Percentiles rank a stretch among this genome's conserved stretches.
phyloP scores from a whole-genome alignment of 2,329 filamentous ascomycete species.

The Cladophialophora psammophila region DNA sequence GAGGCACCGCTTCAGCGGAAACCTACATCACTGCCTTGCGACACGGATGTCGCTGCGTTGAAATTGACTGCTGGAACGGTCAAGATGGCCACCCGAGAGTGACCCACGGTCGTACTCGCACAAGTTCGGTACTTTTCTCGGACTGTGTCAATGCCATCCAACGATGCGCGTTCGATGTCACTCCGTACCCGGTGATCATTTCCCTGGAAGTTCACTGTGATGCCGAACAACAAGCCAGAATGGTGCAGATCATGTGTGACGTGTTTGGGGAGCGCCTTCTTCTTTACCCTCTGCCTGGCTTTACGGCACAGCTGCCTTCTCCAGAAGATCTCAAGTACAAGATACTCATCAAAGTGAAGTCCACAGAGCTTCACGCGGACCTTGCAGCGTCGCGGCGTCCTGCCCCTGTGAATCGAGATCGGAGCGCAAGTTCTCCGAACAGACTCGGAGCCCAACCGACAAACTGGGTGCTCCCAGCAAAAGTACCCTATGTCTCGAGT shows the following conservation, averaged over 20 bases:
- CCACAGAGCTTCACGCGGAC: slow-evolving; percentile 66
- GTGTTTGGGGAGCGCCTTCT: slow-evolving; percentile 83
- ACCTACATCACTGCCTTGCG: slow-evolving; percentile 90
- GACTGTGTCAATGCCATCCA: slow-evolving; percentile 94
- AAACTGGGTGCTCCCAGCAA: slow-evolving; percentile 58
- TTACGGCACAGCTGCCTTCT: slow-evolving; percentile 75
- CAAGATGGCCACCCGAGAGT: slow-evolving; percentile 86
- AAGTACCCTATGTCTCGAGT: slow-evolving; percentile 52
- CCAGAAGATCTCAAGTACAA: slow-evolving; percentile 84
- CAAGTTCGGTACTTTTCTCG: slow-evolving; percentile 84
- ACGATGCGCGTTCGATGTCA: slow-evolving; percentile 89
- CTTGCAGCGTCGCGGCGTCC: slow-evolving; percentile 55
- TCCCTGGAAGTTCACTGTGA: slow-evolving; percentile 96
- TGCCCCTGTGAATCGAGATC: slow-evolving; percentile 52
- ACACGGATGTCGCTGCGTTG: slow-evolving; percentile 90
- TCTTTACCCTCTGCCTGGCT: slow-evolving; percentile 74
- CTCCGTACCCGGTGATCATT: slow-evolving; percentile 88
- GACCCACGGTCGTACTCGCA: slow-evolving; percentile 88
- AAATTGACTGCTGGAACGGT: slow-evolving; percentile 98
- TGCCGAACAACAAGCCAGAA: slow-evolving; percentile 78
- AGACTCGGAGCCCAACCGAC: slow-evolving; percentile 12
- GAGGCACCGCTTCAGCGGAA: slow-evolving; percentile 89
- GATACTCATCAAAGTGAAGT: slow-evolving; percentile 95
- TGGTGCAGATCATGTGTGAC: slow-evolving; percentile 88
- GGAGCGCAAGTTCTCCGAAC: slow-evolving; percentile 81